Conservation (phyloP, 1,284 basidiomycete genomes). For the Microbotryomycetes sp. region DNA sequence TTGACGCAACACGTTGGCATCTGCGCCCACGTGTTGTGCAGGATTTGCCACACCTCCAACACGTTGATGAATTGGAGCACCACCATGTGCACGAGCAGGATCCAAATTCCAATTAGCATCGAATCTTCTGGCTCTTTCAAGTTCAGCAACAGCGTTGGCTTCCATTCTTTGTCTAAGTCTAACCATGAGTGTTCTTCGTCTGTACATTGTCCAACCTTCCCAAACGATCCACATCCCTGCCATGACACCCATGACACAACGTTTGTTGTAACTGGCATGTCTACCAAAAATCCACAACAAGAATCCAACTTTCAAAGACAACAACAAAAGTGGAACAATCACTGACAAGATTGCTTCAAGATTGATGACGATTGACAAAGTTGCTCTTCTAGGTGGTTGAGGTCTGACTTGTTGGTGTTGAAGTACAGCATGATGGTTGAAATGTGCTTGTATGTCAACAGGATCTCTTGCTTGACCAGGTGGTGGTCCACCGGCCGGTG, state of each 20-base stretch:
- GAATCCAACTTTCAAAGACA: conserved; percentile 37
- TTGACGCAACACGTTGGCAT: not conserved
- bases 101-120: not conserved
- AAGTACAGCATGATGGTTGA: too few species aligned
- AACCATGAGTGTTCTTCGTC: conserved; percentile 12
- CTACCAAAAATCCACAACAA: conserved; percentile 39
- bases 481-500: not conserved
- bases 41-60: not conserved
- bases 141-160: too few species aligned
- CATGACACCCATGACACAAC: conserved; percentile 28
- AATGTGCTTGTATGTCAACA: too few species aligned
- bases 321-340: conserved; percentile 35
- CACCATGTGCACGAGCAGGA: not conserved
- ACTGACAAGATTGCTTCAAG: conserved; percentile 36
- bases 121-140: not conserved
- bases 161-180: conserved; percentile 13
- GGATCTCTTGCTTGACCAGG: too few species aligned
- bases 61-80: not conserved
- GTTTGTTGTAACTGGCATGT: conserved; percentile 34
- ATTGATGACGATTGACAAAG: conserved; percentile 36
- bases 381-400: too few species aligned
- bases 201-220: conserved; percentile 32
- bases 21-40: not conserved
- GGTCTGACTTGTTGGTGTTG: too few species aligned
- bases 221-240: conserved; percentile 36